Conservation (phyloP, 371 early-diverging fungal genomes). For the Sporodiniella umbellata region DNA sequence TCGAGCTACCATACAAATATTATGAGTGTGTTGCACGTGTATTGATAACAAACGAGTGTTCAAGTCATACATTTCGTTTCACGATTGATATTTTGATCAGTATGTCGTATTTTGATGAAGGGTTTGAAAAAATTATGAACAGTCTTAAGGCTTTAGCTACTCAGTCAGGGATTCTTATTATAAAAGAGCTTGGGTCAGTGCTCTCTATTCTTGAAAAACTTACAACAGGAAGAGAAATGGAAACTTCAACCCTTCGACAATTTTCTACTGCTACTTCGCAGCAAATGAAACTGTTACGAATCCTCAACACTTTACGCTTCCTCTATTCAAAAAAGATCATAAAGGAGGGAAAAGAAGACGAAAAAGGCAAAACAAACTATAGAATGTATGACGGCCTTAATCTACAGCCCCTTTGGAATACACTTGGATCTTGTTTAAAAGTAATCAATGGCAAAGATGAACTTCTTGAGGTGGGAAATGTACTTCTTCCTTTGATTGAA, state of each 20-base stretch:
- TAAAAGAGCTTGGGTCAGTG: constrained; percentile 65
- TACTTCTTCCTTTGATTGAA: constrained; percentile 92
- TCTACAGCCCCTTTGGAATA: constrained; percentile 76
- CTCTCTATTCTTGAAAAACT: constrained; percentile 52
- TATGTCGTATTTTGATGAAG: constrained; percentile 69
- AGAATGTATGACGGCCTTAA: constrained; percentile 70
- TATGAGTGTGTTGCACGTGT: constrained; percentile 81
- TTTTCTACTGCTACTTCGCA: constrained; percentile 86
- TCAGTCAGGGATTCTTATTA: constrained; percentile 64
- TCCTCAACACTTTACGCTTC: constrained; percentile 92
- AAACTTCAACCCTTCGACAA: constrained; percentile 55
- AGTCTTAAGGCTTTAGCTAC: constrained; percentile 72
- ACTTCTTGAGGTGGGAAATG: constrained; percentile 86
- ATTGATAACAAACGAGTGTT: constrained; percentile 85
- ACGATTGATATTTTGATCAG: constrained; percentile 86
- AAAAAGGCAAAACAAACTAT: constrained; percentile 40
- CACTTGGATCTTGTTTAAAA: constrained; percentile 71
- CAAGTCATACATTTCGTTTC: constrained; percentile 91
- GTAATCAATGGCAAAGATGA: constrained; percentile 73
- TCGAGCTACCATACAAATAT: constrained; percentile 66
- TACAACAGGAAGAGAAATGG: constrained; percentile 56
- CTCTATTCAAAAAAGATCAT: constrained; percentile 46
- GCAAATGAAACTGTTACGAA: constrained; percentile 89
- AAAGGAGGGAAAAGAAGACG: constrained; percentile 23
- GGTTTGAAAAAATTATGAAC: constrained; percentile 68